Base-by-base conservation (phyloP, 140 eudicot genomes). In the Anethum foeniculum region DNA sequence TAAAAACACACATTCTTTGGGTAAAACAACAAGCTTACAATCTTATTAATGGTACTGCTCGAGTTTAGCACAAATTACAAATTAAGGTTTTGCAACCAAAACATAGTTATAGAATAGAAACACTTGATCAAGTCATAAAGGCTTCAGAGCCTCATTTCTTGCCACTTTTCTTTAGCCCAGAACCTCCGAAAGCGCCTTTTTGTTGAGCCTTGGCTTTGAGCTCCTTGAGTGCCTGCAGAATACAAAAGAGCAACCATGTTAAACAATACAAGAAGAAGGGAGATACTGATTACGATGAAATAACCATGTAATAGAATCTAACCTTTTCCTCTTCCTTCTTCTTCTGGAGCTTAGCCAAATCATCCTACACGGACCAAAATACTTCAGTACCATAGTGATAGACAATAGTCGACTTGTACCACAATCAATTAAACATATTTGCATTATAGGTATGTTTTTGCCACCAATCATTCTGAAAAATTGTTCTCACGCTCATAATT, bases 161-260 rank as follows among this genome's bases (percentile, higher is more conserved):
- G 15, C 98, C 98, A 82, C 98, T 93, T 87, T 93, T 93, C 96
- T 93, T 93, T 79, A 91, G 84, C 60, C 98, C 98, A 7, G 97
- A 48, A 83, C 98, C 98, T 81, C 98, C 96, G 74, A 93, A 80
- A 6, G 92, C 68, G 34, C 98, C 98, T 84, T 93, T 93, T 62
- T 86, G 90, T 41, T 87, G 92, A 67, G 98, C 98, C 87, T 93
- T 93, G 48, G 97, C 97, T 79, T 86, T 93, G 74, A 91, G 96
- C 64, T 93, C 97, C 90, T 90, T 91, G 1, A 91, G 88, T 27
- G 97, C 97, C 97, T 89, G 88, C 58, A 39, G 56, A 49, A 16
- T 12, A n/a, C 36, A n/a, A 34, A 34, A 44, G 69, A 73, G 51
- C 25, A 81, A 6, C 39, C 38, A 75, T 27, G 48, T n/a, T 36